A percentile compares a stretch with the other conserved stretches of the same genome.
Conservation (phyloP, 495 filamentous ascomycete genomes). For the Trichoderma orchidacearum region DNA sequence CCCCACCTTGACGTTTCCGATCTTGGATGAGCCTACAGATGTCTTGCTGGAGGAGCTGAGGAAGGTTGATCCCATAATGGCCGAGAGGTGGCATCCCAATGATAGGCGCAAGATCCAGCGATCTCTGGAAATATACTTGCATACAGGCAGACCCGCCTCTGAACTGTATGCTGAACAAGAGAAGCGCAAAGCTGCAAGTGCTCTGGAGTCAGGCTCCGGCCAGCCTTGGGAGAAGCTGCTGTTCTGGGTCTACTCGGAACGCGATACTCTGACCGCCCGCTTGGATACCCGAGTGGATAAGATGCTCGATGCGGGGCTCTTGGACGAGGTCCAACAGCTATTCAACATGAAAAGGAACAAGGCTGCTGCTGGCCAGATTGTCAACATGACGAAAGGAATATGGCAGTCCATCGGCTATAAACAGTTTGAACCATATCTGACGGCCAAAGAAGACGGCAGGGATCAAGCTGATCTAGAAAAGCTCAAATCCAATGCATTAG, state of each 20-base stretch:
- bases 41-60: slow-evolving; percentile 55
- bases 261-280: slow-evolving; percentile 48
- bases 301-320: slow-evolving; percentile 67
- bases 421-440: slow-evolving; percentile 63
- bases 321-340: slow-evolving; percentile 49
- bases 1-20: slow-evolving; percentile 38
- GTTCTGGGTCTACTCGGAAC: slow-evolving; percentile 76
- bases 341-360: slow-evolving; percentile 37
- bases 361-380: slow-evolving; percentile 28
- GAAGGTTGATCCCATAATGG: slow-evolving; percentile 81
- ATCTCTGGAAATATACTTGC: slow-evolving; percentile 79
- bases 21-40: slow-evolving; percentile 56
- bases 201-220: slow-evolving; percentile 3
- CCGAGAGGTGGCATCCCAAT: slow-evolving; percentile 83
- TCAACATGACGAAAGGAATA: slow-evolving; percentile 69
- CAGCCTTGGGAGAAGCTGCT: slow-evolving; percentile 54
- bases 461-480: slow-evolving; percentile 20
- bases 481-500: slow-evolving; percentile 21
- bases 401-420: slow-evolving; percentile 96
- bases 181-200: slow-evolving; percentile 13
- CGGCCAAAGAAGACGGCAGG: slow-evolving; percentile 27
- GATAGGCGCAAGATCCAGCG: slow-evolving; percentile 81
- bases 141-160: slow-evolving; percentile 65
- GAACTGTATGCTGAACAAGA: slow-evolving; percentile 77
- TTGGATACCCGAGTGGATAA: slow-evolving; percentile 65